phyloP scores from a whole-genome alignment of 306 rosid genomes.

The Ormosia semicastrata region DNA sequence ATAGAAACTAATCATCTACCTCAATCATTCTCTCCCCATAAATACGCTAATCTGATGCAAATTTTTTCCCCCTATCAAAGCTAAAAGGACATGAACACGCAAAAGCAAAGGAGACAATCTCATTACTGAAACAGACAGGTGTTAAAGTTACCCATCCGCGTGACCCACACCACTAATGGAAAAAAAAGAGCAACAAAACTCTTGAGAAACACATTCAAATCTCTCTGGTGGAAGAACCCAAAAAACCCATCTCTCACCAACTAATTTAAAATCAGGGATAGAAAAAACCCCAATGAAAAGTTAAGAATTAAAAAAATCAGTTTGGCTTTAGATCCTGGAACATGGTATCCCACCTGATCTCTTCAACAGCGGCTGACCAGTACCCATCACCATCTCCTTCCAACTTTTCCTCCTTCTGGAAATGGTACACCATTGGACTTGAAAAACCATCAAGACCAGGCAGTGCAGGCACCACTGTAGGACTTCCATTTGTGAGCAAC shows the following conservation, averaged over 20 bases:
- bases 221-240: slow-evolving; percentile 66
- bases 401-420: slow-evolving; percentile 46
- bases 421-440: slow-evolving; percentile 59
- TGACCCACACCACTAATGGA: slow-evolving; percentile 55
- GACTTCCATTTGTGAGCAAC: slow-evolving; percentile 71
- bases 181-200: slow-evolving; percentile 7
- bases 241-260: slow-evolving; percentile 76
- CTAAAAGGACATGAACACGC: slow-evolving; percentile 20
- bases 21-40: slow-evolving; percentile 37
- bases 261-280: slow-evolving; percentile 19
- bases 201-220: slow-evolving; percentile 31
- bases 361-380: slow-evolving; percentile 72
- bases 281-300: not conserved
- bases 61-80: slow-evolving; percentile 23
- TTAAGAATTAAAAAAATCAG: not conserved
- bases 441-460: slow-evolving; percentile 47
- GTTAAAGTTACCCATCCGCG: slow-evolving; percentile 47
- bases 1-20: slow-evolving; percentile 27
- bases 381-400: slow-evolving; percentile 46
- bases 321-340: slow-evolving; percentile 90
- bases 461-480: slow-evolving; percentile 37
- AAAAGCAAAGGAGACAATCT: slow-evolving; percentile 50
- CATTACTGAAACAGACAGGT: slow-evolving; percentile 43
- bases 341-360: slow-evolving; percentile 98
- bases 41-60: slow-evolving; percentile 31